Percentiles rank a stretch among this genome's conserved stretches.
phyloP scores from a whole-genome alignment of 2,329 filamentous ascomycete genomes.

The Blumeria graminis region DNA sequence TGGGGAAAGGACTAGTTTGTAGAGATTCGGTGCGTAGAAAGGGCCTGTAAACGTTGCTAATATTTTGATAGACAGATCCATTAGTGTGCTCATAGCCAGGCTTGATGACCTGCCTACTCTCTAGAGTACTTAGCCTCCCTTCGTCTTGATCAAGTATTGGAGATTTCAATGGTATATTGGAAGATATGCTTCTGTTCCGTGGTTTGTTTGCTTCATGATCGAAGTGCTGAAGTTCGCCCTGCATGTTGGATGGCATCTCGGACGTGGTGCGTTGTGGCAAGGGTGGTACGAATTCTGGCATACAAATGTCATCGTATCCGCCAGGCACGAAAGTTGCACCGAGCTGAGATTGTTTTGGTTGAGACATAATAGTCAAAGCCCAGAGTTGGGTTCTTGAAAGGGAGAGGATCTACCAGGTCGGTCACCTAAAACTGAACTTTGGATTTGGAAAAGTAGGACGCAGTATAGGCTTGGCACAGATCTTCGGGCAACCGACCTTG shows the following conservation, averaged over 20 bases:
- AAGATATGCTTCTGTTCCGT: slow-evolving; percentile 6
- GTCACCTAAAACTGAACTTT: no score
- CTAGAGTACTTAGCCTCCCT: slow-evolving; percentile 4
- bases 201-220: slow-evolving; percentile 48
- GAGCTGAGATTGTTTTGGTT: slow-evolving; percentile 15
- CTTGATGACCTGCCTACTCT: slow-evolving; percentile 4
- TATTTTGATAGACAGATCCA: slow-evolving; percentile 14
- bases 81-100: slow-evolving; percentile 14
- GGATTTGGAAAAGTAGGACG: no score
- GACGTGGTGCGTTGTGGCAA: slow-evolving; percentile 66
- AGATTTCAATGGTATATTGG: slow-evolving; percentile 6
- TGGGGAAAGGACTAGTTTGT: slow-evolving; percentile 79
- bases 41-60: slow-evolving; percentile 7
- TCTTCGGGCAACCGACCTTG: no score
- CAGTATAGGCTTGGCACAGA: no score
- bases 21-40: slow-evolving; percentile 22
- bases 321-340: slow-evolving; percentile 45
- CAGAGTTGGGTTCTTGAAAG: no score
- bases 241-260: slow-evolving; percentile 91
- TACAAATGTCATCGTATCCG: slow-evolving; percentile 41
- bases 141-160: slow-evolving; percentile 3
- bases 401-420: no score
- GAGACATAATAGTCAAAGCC: background rate
- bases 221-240: slow-evolving; percentile 76
- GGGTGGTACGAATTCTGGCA: slow-evolving; percentile 43